Conservation (phyloP, 2,329 filamentous ascomycete genomes). For the Mycosphaerella sp. region DNA sequence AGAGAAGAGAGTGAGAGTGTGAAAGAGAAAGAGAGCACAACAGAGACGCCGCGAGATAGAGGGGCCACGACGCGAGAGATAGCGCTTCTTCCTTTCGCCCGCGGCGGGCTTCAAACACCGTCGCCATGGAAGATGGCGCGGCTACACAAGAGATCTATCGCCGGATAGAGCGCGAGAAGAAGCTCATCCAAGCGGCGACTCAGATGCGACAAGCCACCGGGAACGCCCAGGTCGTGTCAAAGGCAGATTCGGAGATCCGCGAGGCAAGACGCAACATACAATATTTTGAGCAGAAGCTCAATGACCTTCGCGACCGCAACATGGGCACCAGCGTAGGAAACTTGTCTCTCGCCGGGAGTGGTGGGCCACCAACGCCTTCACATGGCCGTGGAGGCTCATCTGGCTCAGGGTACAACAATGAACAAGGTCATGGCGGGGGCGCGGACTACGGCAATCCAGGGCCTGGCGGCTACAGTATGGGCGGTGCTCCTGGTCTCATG, state of each 20-base stretch:
- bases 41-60: neutral
- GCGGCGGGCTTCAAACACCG: conserved; percentile 22
- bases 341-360: conserved; percentile 56
- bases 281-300: conserved; percentile 89
- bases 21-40: neutral
- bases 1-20: no score
- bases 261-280: conserved; percentile 89
- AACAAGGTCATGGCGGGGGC: conserved; percentile 44
- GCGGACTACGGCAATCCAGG: conserved; percentile 57
- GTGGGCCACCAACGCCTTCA: conserved; percentile 33
- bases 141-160: conserved; percentile 74
- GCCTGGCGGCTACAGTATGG: conserved; percentile 52
- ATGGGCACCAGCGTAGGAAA: conserved; percentile 61
- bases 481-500: conserved; percentile 67
- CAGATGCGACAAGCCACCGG: conserved; percentile 93
- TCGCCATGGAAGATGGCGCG: conserved; percentile 56
- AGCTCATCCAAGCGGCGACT: conserved; percentile 87
- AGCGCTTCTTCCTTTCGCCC: conserved; percentile 14
- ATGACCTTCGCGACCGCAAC: conserved; percentile 77
- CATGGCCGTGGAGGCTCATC: conserved; percentile 32
- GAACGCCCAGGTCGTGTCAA: conserved; percentile 84
- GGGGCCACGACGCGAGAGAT: neutral
- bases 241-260: conserved; percentile 88
- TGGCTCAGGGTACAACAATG: conserved; percentile 49
- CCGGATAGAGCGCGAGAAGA: conserved; percentile 98